Evolutionary conservation across 2,329 filamentous ascomycete species (phyloP).

Genomic region (Mollisiaceae sp.): DNA sequence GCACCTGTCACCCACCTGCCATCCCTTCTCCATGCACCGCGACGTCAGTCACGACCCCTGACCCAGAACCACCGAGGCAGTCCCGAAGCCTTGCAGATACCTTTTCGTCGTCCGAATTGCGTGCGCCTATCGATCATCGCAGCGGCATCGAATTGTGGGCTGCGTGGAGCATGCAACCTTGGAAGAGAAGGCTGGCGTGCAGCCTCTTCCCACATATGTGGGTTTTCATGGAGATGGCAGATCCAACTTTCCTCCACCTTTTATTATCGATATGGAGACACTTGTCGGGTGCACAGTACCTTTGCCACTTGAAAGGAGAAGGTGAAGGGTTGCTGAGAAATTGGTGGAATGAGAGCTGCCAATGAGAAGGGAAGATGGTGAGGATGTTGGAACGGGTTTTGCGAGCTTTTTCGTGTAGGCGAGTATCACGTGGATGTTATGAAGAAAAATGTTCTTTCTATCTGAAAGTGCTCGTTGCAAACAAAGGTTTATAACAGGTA

Average conservation of each 20-base stretch:
- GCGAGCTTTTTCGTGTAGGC: not conserved
- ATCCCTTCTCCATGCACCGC: constrained; percentile 16
- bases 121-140: constrained; percentile 7
- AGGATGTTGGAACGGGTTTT: not conserved
- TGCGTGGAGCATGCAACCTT: constrained; percentile 13
- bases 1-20: not conserved
- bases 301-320: not conserved
- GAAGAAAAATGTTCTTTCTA: too few relatives aligned
- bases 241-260: constrained; percentile 3
- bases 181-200: constrained; percentile 20
- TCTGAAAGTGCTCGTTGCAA: too few relatives aligned
- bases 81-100: constrained; percentile 20
- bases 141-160: constrained; percentile 22
- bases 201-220: constrained; percentile 17
- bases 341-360: not conserved
- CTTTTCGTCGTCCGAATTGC: constrained; percentile 12
- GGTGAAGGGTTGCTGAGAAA: not conserved
- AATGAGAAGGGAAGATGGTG: not conserved
- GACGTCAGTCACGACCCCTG: constrained; percentile 18
- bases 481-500: too few relatives aligned
- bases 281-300: not conserved
- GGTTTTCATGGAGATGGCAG: constrained; percentile 14
- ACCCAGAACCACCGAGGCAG: constrained; percentile 23
- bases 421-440: too few relatives aligned
- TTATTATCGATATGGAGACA: constrained; percentile 3